Evolutionary conservation across 495 filamentous ascomycete genomes (phyloP).

Genomic region (Aspergillus wentii): DNA sequence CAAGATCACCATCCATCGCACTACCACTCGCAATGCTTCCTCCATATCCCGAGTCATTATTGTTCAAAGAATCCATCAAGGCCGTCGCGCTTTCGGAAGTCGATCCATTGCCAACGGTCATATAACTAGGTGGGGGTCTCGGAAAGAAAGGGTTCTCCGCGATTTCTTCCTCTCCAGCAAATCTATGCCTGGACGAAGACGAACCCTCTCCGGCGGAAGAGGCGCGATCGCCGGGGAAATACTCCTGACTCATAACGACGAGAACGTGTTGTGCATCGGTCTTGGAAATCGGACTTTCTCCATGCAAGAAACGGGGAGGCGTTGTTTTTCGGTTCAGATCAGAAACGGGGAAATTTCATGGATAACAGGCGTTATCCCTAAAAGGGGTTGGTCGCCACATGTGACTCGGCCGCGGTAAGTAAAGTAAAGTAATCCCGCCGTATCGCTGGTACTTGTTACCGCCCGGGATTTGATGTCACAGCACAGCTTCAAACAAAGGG

Average conservation of each 20-base stretch:
- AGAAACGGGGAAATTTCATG: conserved; percentile 3
- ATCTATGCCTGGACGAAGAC: too few relatives aligned
- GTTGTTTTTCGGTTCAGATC: neutral
- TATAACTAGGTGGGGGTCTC: conserved; percentile 57
- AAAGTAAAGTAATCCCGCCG: conserved; percentile 1
- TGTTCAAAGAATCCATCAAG: conserved; percentile 65
- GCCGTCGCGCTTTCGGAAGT: conserved; percentile 68
- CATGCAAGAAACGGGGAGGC: too few relatives aligned
- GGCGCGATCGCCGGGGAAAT: conserved; percentile 46
- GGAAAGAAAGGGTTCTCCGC: conserved; percentile 25
- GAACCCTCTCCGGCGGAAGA: conserved; percentile 34
- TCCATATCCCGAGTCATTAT: conserved; percentile 86
- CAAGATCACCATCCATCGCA: conserved; percentile 39
- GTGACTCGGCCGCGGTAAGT: conserved; percentile 10
- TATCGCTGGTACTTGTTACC: conserved; percentile 6
- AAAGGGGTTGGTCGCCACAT: conserved; percentile 9
- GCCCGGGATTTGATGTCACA: conserved; percentile 24
- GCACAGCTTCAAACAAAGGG: too few relatives aligned
- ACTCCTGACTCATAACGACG: conserved; percentile 69
- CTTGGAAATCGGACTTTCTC: conserved; percentile 1
- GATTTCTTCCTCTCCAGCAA: conserved; percentile 23
- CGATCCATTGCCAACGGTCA: conserved; percentile 82
- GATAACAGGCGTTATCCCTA: conserved; percentile 7
- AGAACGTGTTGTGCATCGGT: conserved; percentile 9
- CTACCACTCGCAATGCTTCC: conserved; percentile 60